Evolutionary conservation across 1,139 yeast genomes (phyloP).

Genomic region (Debaryomyces nepalensis): DNA sequence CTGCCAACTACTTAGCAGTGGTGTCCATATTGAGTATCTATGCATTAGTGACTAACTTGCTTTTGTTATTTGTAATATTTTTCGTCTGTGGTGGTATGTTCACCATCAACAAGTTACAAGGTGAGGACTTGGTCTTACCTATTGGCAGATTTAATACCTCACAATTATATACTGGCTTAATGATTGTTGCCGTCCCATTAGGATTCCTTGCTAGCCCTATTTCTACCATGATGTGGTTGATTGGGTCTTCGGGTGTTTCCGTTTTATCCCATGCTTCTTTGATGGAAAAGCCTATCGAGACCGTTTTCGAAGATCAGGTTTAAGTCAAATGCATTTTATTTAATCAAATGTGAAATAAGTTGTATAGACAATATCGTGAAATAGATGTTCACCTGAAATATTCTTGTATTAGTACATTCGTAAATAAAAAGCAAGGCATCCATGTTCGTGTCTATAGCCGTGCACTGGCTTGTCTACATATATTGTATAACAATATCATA

Average conservation of each 20-base stretch:
- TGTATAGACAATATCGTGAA: neutral
- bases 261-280: slow-evolving; percentile 91
- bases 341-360: neutral
- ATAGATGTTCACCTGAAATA: slow-evolving; percentile 2
- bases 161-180: slow-evolving; percentile 86
- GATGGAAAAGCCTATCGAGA: slow-evolving; percentile 97
- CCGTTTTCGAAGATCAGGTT: slow-evolving; percentile 89
- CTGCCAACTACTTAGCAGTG: slow-evolving; percentile 82
- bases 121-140: slow-evolving; percentile 78
- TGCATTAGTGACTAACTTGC: slow-evolving; percentile 76
- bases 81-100: slow-evolving; percentile 71
- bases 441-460: neutral
- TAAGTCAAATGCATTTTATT: slow-evolving; percentile 19
- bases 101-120: slow-evolving; percentile 79
- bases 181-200: slow-evolving; percentile 79
- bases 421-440: too few species aligned
- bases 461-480: neutral
- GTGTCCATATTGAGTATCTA: slow-evolving; percentile 64
- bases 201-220: slow-evolving; percentile 94
- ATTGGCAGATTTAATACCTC: slow-evolving; percentile 73
- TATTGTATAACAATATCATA: slow-evolving; percentile 15
- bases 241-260: slow-evolving; percentile 89
- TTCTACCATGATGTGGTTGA: slow-evolving; percentile 92
- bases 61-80: slow-evolving; percentile 79
- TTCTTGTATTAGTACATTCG: too few species aligned